Conservation (phyloP, 2,329 filamentous ascomycete species). For the Fusarium chlamydosporum region DNA sequence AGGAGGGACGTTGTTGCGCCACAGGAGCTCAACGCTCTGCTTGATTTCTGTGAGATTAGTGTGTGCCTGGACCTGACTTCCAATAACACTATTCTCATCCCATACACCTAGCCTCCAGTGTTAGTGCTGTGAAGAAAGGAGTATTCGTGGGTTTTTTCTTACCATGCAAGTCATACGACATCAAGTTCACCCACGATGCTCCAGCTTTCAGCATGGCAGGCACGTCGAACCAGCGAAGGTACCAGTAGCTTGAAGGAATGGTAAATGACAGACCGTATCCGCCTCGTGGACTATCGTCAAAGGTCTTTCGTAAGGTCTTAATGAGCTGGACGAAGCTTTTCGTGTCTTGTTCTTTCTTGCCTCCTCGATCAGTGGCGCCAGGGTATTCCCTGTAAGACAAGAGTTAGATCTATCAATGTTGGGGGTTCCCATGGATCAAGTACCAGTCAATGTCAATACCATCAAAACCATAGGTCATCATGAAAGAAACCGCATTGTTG, state of each 20-base stretch:
- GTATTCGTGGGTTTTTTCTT: neutral
- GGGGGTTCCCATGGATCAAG: no score
- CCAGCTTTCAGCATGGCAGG: neutral
- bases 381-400: no score
- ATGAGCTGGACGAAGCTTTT: conserved; percentile 29
- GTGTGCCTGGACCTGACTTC: conserved; percentile 55
- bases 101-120: conserved; percentile 46
- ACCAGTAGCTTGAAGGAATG: conserved; percentile 51
- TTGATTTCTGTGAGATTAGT: conserved; percentile 64
- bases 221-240: conserved; percentile 36
- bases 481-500: no score
- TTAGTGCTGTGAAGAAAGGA: neutral
- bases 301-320: neutral
- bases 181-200: conserved; percentile 40
- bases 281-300: neutral
- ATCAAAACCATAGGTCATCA: no score
- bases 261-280: conserved; percentile 41
- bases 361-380: no score
- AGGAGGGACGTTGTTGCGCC: neutral
- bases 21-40: neutral
- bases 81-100: conserved; percentile 55
- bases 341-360: conserved; percentile 1
- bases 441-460: no score
- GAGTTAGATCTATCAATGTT: no score
- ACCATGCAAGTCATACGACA: conserved; percentile 62